Evolutionary conservation across 1,284 basidiomycete genomes (phyloP), one percentile per base, ranked within the genome.

Genomic region (Papiliotrema laurentii): DNA sequence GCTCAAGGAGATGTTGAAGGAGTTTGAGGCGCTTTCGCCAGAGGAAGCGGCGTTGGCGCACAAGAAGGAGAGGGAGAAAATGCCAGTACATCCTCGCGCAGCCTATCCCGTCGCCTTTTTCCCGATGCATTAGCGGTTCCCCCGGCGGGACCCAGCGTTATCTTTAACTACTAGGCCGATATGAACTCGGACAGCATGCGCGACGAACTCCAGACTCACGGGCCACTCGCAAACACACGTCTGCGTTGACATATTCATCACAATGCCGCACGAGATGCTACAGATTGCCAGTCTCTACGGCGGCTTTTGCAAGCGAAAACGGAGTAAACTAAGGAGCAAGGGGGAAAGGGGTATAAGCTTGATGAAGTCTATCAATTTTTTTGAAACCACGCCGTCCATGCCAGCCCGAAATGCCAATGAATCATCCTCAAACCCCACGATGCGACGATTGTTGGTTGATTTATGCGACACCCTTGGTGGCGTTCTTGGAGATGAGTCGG

Each of bases 401-500:
- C 16, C 37, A 13, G 13, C 37, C 19, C 16, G 19, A 33, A 19
- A 24, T 22, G 21, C n/a, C 19, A 10, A 39, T 33, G 30, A 9
- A 33, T n/a, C 30, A 33, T n/a, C n/a, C n/a, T 9, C 30, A 33
- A 9, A 39, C 7, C 19, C 37, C 4, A 22, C 37, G 13, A 16
- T 10, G n/a, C 37, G 22, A 22, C 37, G 5, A 16, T 7, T 22
- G 10, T 14, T 19, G n/a, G 10, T 21, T 31, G 28, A 46, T 46
- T 69, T 72, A 75, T 28, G 65, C 66, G 26, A 70, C 63, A 63
- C 72, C 72, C 58, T 73, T 74, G 47, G 66, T 64, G 30, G 69
- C 56, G 21, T 79, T 82, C 68, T 91, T 92, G 76, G 87, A 86
- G 75, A 93, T 87, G 60, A 93, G 78, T 74, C 89, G 89, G 42